Evolutionary conservation across 1,284 basidiomycete genomes (phyloP).

Genomic region (Microbotryomycetes sp.): DNA sequence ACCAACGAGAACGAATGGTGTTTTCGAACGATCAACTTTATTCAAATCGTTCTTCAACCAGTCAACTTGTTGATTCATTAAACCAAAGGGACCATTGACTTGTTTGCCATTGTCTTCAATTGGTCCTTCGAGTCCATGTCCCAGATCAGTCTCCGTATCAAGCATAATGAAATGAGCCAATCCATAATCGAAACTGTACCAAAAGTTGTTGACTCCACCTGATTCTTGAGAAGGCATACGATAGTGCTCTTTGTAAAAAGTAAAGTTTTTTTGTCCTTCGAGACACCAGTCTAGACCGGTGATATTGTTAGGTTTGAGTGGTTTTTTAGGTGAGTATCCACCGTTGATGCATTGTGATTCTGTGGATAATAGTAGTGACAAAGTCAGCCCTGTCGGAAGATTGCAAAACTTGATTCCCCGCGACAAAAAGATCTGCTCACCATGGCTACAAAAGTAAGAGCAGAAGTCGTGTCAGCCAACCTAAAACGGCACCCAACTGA

Average conservation of each 20-base stretch:
- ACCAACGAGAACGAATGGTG: constrained; percentile 22
- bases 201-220: constrained; percentile 37
- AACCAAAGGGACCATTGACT: constrained; percentile 23
- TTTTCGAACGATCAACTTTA: constrained; percentile 17
- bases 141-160: constrained; percentile 27
- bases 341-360: constrained; percentile 30
- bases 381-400: too few relatives aligned
- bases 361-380: constrained; percentile 34
- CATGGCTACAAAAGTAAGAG: constrained; percentile 13
- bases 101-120: neutral
- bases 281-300: constrained; percentile 36
- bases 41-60: constrained; percentile 23
- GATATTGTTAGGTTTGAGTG: constrained; percentile 31
- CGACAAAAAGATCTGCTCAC: too few relatives aligned
- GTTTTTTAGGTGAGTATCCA: constrained; percentile 9
- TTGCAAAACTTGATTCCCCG: too few relatives aligned
- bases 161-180: constrained; percentile 23
- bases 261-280: constrained; percentile 36
- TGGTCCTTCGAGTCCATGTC: constrained; percentile 6
- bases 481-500: too few relatives aligned
- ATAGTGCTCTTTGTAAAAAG: constrained; percentile 38
- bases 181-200: constrained; percentile 38
- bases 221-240: constrained; percentile 34
- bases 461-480: too few relatives aligned
- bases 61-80: constrained; percentile 21